Conservation (phyloP, 202 grass and related monocot species). For the Saccharum hybrid region DNA sequence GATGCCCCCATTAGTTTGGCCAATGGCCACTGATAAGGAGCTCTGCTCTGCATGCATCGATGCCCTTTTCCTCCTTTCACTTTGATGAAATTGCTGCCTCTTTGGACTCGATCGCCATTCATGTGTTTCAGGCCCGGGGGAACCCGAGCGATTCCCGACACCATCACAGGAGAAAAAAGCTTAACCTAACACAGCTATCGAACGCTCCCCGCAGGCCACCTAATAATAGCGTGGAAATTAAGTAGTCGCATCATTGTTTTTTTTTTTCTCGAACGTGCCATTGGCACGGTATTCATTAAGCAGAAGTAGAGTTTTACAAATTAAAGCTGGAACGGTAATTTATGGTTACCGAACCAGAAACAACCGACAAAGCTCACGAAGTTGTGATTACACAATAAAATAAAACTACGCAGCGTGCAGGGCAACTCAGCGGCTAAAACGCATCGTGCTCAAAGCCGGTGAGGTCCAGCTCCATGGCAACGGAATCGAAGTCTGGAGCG, state of each 20-base stretch:
- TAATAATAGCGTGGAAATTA: constrained; percentile 1
- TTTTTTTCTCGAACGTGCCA: too few species aligned
- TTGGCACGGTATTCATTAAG: too few species aligned
- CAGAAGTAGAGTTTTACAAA: too few species aligned
- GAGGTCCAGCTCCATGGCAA: too few species aligned
- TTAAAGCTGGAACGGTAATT: too few species aligned
- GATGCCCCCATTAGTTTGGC: constrained; percentile 24
- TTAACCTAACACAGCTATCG: background rate
- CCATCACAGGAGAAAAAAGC: background rate
- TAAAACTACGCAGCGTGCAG: too few species aligned
- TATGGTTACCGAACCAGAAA: too few species aligned
- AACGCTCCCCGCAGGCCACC: background rate
- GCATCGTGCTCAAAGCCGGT: too few species aligned
- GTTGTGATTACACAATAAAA: too few species aligned
- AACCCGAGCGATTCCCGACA: constrained; percentile 39
- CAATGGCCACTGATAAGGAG: constrained; percentile 9
- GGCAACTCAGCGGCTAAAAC: too few species aligned
- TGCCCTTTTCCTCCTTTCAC: background rate
- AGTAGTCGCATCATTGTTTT: background rate
- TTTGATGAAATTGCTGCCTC: background rate
- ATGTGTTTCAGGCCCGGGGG: constrained; percentile 38
- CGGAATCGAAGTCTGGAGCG: too few species aligned
- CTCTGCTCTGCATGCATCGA: background rate
- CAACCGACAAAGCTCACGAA: too few species aligned
- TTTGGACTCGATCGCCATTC: background rate